These are phyloP conservation scores for Beauveria varroae DNA, from an alignment of 2,329 filamentous ascomycete genomes.

Conservation along the genomic window DNA sequence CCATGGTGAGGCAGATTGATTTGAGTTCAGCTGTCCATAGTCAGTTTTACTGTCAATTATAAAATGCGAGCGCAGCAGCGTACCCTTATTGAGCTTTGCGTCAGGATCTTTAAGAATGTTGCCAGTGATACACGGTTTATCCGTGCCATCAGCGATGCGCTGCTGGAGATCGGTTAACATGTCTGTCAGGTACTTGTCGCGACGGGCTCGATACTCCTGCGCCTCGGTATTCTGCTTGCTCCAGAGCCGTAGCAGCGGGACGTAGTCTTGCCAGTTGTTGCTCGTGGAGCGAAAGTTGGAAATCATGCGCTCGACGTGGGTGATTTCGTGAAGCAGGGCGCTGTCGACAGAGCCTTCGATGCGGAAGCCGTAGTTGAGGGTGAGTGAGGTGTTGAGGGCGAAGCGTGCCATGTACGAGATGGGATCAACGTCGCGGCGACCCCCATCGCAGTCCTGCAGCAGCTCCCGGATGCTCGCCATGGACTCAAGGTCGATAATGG, in stretches of 20 bases:
- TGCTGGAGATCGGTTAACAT: slow-evolving; percentile 51
- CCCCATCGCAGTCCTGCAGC: slow-evolving; percentile 54
- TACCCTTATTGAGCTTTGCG: slow-evolving; percentile 31
- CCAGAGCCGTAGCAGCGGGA: slow-evolving; percentile 63
- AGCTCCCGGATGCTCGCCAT: slow-evolving; percentile 66
- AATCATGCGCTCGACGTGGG: slow-evolving; percentile 66
- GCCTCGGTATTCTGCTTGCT: slow-evolving; percentile 56
- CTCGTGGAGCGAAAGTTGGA: slow-evolving; percentile 71
- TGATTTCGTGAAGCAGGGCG: slow-evolving; percentile 63
- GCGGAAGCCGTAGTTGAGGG: slow-evolving; percentile 71
- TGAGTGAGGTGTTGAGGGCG: slow-evolving; percentile 69
- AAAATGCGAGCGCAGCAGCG: background rate
- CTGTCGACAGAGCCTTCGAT: slow-evolving; percentile 65
- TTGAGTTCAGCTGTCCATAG: slow-evolving; percentile 60
- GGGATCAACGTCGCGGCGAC: slow-evolving; percentile 59
- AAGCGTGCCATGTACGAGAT: slow-evolving; percentile 67
- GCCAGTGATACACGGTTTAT: slow-evolving; percentile 35
- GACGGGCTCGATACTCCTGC: slow-evolving; percentile 55
- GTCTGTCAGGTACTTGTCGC: slow-evolving; percentile 60
- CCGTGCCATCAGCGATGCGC: slow-evolving; percentile 30
- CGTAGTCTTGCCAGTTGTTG: slow-evolving; percentile 80
- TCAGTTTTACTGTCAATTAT: background rate
- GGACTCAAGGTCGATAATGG: slow-evolving; percentile 72
- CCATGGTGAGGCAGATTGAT: slow-evolving; percentile 76
- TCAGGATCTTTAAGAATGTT: slow-evolving; percentile 49